Base-by-base conservation (phyloP, 2,329 filamentous ascomycete genomes). In the Laburnicola sp. region DNA sequence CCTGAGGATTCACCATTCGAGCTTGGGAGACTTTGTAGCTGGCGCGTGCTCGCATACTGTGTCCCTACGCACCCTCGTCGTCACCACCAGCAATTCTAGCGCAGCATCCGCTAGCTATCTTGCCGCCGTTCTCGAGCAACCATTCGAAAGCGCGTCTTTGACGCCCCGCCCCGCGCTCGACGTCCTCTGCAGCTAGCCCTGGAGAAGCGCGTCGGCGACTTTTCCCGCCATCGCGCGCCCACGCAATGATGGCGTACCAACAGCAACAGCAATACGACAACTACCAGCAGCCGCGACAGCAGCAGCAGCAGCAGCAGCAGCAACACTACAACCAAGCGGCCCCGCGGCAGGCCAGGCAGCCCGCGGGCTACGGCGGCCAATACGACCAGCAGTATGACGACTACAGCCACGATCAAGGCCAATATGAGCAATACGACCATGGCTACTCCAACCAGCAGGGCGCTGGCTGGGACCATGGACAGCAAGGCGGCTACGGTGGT, bases 161-260 rank as follows among this genome's bases (percentile, higher is more conserved):
- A 56, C 62, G 56, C 58, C 50, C 47, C 61, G 54, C 51, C 55
- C 60, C 57, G 45, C 57, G 37, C 28, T 26, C 44, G 45, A 40
- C 42, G 44, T 45, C 50, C 32, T 51, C 53, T 53, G 43, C 57
- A 53, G 40, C 57, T 60, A 64, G 59, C 51, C 54, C 58, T 54
- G 49, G 44, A 54, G 42, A 53, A 51, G 54, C 52, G 56, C 57
- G 53, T 52, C 59, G 52, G 56, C 57, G 48, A 46, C 46, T 55
- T 54, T 45, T 51, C 57, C 55, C 34, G 53, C 56, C 52, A 56
- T 54, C 53, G 53, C 48, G 47, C 52, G 47, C 32, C 48, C 44
- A 52, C 57, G 52, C 60, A 50, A 45, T 57, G 56, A 75, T 75
- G 73, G 73, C 74, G 23, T 73, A 75, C 60, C 71, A 74, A 55